phyloP scores from a whole-genome alignment of 2,329 filamentous ascomycete species.

The Apiospora kogelbergensis region DNA sequence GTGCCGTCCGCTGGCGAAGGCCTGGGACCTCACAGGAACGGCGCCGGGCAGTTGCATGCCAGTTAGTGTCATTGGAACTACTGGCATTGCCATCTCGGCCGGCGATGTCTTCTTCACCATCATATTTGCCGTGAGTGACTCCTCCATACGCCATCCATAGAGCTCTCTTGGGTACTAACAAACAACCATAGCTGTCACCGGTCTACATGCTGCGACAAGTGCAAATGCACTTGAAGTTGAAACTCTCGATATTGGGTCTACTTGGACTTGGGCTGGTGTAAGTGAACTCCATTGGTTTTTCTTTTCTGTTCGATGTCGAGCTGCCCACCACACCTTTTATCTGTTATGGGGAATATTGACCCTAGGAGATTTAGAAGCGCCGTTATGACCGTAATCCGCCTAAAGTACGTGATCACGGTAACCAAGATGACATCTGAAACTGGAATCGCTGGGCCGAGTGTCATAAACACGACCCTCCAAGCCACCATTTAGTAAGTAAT shows the following conservation, averaged over 20 bases:
- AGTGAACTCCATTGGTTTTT: background rate
- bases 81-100: background rate
- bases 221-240: background rate
- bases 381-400: background rate
- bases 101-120: background rate
- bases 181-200: background rate
- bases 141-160: background rate
- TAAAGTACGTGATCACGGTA: background rate
- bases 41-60: background rate
- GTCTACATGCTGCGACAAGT: background rate
- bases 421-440: background rate
- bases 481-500: background rate
- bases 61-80: background rate
- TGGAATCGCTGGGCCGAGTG: background rate
- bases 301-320: too few species aligned
- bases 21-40: background rate
- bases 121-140: background rate
- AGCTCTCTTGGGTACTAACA: background rate
- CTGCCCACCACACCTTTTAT: background rate
- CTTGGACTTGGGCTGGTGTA: constrained; percentile 1
- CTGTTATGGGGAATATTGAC: background rate
- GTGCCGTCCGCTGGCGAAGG: background rate
- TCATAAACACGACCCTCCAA: background rate
- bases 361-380: background rate
- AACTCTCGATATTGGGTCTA: background rate